A percentile compares a stretch with the other conserved stretches of the same genome.
Conservation (phyloP, 805 yeast genomes). For the Wickerhamomyces silvicola region DNA sequence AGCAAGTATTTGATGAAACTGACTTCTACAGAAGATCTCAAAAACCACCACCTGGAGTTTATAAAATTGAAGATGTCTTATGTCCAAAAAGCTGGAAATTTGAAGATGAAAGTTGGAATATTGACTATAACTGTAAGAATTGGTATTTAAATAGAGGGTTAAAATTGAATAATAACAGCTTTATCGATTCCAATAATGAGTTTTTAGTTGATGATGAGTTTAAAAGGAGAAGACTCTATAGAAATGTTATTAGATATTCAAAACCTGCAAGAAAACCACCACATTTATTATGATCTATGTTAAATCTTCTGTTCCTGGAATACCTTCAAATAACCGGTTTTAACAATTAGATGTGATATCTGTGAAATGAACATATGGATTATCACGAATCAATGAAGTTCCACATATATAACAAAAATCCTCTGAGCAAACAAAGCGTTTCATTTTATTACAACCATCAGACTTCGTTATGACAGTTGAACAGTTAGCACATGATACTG, state of each 20-base stretch:
- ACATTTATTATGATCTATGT: constrained; percentile 9
- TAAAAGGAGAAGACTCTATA: constrained; percentile 49
- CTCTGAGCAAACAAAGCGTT: constrained; percentile 41
- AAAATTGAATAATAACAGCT: constrained; percentile 15
- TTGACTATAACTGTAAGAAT: constrained; percentile 44
- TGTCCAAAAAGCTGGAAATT: constrained; percentile 77
- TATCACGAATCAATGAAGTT: constrained; percentile 26
- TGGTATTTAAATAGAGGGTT: constrained; percentile 50
- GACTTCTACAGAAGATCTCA: constrained; percentile 40
- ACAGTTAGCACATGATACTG: constrained; percentile 50
- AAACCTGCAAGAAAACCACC: constrained; percentile 30
- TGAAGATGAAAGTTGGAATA: constrained; percentile 57
- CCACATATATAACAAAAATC: constrained; percentile 55
- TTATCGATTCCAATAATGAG: constrained; percentile 39
- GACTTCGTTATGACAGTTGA: constrained; percentile 40
- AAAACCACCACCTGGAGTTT: constrained; percentile 61
- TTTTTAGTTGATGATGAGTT: constrained; percentile 40
- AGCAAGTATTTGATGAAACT: constrained; percentile 43
- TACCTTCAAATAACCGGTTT: constrained; percentile 47
- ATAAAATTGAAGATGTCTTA: constrained; percentile 42
- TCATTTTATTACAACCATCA: constrained; percentile 64
- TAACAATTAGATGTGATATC: constrained; percentile 38
- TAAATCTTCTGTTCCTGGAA: constrained; percentile 27
- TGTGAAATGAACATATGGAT: constrained; percentile 49
- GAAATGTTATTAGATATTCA: constrained; percentile 46